Base-by-base conservation (phyloP, 108 stramenopile species). In the Skeletonema costatum region DNA sequence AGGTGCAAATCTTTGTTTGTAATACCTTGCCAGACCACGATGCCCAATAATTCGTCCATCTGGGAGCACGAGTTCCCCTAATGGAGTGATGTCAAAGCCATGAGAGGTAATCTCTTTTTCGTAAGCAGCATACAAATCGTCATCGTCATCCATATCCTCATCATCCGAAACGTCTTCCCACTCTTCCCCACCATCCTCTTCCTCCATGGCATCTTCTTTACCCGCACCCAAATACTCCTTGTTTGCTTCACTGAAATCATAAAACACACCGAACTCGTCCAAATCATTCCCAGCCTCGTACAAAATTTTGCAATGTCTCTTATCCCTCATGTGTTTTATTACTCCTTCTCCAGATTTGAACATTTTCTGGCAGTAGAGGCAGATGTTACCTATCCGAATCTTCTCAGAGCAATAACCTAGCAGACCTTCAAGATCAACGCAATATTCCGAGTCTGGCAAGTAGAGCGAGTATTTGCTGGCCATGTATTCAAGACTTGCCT, bases 231-330 rank as follows among this genome's bases (percentile, higher is more conserved):
- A 62, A 76, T 83, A 87, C 32, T 89, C 87, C 44, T 68, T 70
- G 83, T 98, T 84, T n/a, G 89, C 93, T 31, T 60, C 44, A 39
- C 66, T 68, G 73, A 98, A 99, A 73, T 98, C 97, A 82, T 97
- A 99, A 87, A 98, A 99, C n/a, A 92, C 90, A 48, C 91, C 94
- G 67, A 93, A 94, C 68, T 99, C 98, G 41, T 98, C 96, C 85
- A 93, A 79, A 80, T 96, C 96, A 8, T 91, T 87, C 30, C 92
- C 89, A 42, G 85, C 81, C 84, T 98, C 97, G 70, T 99, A 99
- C 46, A 80, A 64, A 8, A 99, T 75, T 80, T 97, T 97, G 62
- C 92, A 90, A 79, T 99, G 98, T 46, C 78, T 67, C 66, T 87
- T 93, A 75, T 79, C 85, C 39, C 83, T 82, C 97, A 96, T 94